These are phyloP conservation scores for Neurospora sp. DNA, from an alignment of 495 filamentous ascomycete species.

Conservation along the genomic window DNA sequence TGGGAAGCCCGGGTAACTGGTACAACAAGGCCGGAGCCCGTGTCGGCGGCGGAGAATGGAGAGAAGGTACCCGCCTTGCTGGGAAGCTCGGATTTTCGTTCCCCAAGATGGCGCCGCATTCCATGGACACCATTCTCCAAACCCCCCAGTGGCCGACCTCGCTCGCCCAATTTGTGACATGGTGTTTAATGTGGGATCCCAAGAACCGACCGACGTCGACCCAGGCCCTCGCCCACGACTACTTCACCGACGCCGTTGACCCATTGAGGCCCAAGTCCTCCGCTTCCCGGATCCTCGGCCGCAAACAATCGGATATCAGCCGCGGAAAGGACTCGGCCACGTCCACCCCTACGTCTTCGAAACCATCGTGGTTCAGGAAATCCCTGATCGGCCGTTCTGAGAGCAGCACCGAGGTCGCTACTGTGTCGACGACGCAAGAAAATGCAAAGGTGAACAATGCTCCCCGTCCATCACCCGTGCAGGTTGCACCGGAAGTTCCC, in stretches of 20 bases:
- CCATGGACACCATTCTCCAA: constrained; percentile 90
- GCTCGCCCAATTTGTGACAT: constrained; percentile 86
- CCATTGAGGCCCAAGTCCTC: constrained; percentile 87
- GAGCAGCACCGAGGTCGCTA: constrained; percentile 28
- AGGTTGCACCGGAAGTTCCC: constrained; percentile 41
- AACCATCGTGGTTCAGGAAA: constrained; percentile 92
- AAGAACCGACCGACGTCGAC: constrained; percentile 87
- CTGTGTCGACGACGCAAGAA: constrained; percentile 8
- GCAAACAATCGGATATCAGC: constrained; percentile 76
- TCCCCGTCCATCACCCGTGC: constrained; percentile 48
- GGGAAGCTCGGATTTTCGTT: constrained; percentile 97
- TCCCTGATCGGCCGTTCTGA: constrained; percentile 66
- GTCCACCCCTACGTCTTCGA: constrained; percentile 58
- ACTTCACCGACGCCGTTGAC: constrained; percentile 91
- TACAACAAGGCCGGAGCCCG: constrained; percentile 78
- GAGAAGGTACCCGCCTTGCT: constrained; percentile 83
- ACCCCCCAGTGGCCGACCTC: constrained; percentile 84
- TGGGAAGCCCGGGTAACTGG: constrained; percentile 98
- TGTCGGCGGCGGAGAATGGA: constrained; percentile 96
- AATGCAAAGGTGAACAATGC: constrained; percentile 21
- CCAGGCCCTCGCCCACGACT: constrained; percentile 88
- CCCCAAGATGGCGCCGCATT: constrained; percentile 97
- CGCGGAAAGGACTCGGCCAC: constrained; percentile 56
- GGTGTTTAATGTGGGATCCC: constrained; percentile 99
- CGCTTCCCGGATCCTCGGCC: constrained; percentile 68